Evolutionary conservation across 768 basidiomycete genomes (phyloP).

Genomic region (Fomitopsis pulvina): DNA sequence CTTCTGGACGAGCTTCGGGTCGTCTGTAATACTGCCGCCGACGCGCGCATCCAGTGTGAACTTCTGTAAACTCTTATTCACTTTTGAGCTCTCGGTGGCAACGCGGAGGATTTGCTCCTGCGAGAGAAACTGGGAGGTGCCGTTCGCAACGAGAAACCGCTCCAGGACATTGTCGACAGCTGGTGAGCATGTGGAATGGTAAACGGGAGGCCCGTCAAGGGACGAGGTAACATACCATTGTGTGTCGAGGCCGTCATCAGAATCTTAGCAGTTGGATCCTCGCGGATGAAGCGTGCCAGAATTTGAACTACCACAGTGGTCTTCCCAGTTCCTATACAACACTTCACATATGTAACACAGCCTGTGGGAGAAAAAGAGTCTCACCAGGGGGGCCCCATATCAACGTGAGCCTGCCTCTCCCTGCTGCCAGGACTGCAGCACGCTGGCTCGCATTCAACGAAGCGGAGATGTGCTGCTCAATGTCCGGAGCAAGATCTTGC

Average conservation of each 20-base stretch:
- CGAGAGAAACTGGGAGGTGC: slow-evolving; percentile 32
- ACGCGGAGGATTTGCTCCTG: slow-evolving; percentile 60
- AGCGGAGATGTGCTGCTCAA: background rate
- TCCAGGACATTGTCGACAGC: slow-evolving; percentile 69
- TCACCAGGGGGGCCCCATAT: slow-evolving; percentile 69
- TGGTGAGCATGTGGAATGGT: slow-evolving; percentile 17
- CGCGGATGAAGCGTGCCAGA: slow-evolving; percentile 35
- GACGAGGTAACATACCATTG: slow-evolving; percentile 53
- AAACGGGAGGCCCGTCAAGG: too few species aligned
- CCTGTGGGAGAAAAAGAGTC: background rate
- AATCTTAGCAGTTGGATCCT: slow-evolving; percentile 36
- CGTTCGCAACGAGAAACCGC: slow-evolving; percentile 48
- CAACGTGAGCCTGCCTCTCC: slow-evolving; percentile 36
- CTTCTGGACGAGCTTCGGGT: slow-evolving; percentile 47
- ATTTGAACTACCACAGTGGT: slow-evolving; percentile 66
- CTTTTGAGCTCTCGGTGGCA: slow-evolving; percentile 58
- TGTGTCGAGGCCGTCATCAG: slow-evolving; percentile 70
- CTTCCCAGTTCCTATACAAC: slow-evolving; percentile 54
- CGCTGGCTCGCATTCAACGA: slow-evolving; percentile 51
- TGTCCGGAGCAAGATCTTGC: background rate
- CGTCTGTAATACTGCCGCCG: slow-evolving; percentile 57
- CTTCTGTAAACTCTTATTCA: slow-evolving; percentile 47
- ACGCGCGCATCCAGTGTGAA: slow-evolving; percentile 62
- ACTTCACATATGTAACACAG: background rate
- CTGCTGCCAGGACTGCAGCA: slow-evolving; percentile 39